Evolutionary conservation across 192 early-diverging fungal species (phyloP), one percentile per base, ranked within the genome.

Genomic region (Mortierella alpina): DNA sequence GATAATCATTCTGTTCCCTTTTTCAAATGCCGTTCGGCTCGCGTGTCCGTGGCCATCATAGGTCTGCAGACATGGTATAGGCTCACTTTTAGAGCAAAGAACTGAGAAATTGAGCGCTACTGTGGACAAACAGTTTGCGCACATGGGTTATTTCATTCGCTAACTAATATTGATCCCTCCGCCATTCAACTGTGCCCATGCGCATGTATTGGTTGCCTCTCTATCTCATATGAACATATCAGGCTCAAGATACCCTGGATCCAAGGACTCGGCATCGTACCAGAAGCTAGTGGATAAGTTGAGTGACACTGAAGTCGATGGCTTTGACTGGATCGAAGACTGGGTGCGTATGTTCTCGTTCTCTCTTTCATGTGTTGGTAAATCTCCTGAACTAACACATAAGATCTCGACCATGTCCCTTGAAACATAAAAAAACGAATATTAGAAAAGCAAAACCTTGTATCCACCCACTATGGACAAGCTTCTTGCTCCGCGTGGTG

Each of bases 201-300:
- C 14, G 10, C 57, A 62, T 46, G 18, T 48, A 17, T 47, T 45
- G 17, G 11, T 41, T 41, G 31, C 15, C 12, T 59, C 15, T 9
- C n/a, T 59, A 42, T 15, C 17, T 53, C 17, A 14, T 53, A 6
- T 53, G 15, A 18, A 18, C 15, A 22, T 20, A 6, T 18, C 48
- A 70, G 68, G 68, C n/a, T 59, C 68, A n/a, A 42, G 68, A n/a
- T 70, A 51, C 48, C 68, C 68, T 1, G 60, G 68, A 7, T 14
- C 57, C 9, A 20, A 17, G 2, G 60, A 60, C 47, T 40, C 57
- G 10, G 45, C 23, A 0, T 22, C 47, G 2, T 70, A 50, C 58
- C 47, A 70, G 48, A 23, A 11, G 4, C 15, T 70, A 5, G 45
- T 58, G 9, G 68, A 70, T 20, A 49, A 50, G 1, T 48, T 70